Evolutionary conservation across 352 stramenopile genomes (phyloP).

Genomic region (Halophytophthora batemanensis): DNA sequence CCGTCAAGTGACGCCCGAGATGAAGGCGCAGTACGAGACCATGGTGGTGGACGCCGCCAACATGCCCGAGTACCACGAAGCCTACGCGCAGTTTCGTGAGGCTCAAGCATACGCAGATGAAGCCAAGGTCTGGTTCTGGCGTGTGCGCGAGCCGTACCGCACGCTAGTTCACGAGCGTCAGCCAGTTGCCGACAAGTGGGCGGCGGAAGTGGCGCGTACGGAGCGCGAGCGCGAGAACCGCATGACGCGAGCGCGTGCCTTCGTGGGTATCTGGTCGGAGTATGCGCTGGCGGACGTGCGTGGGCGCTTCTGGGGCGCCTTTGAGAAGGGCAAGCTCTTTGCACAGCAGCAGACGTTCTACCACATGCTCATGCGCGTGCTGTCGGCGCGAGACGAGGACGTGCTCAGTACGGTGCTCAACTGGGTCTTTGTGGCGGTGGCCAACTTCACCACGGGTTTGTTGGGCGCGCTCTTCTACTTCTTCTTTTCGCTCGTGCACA

Average conservation of each 20-base stretch:
- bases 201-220: slow-evolving; percentile 47
- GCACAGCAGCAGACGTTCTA: slow-evolving; percentile 88
- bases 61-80: slow-evolving; percentile 72
- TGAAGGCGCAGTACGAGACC: slow-evolving; percentile 71
- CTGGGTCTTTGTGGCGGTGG: slow-evolving; percentile 80
- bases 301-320: slow-evolving; percentile 74
- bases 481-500: slow-evolving; percentile 76
- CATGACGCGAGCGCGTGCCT: slow-evolving; percentile 78
- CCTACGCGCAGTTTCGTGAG: slow-evolving; percentile 48
- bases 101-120: slow-evolving; percentile 60
- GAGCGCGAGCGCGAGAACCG: slow-evolving; percentile 58
- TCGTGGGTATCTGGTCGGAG: slow-evolving; percentile 81
- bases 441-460: slow-evolving; percentile 88
- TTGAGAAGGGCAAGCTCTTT: slow-evolving; percentile 84
- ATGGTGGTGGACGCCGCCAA: slow-evolving; percentile 77
- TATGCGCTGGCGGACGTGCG: slow-evolving; percentile 77
- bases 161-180: slow-evolving; percentile 55
- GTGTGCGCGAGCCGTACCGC: slow-evolving; percentile 75
- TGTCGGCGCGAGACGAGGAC: slow-evolving; percentile 71
- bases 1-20: slow-evolving; percentile 60
- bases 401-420: slow-evolving; percentile 75
- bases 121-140: slow-evolving; percentile 87
- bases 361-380: slow-evolving; percentile 75
- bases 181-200: slow-evolving; percentile 54
- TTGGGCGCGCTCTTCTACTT: slow-evolving; percentile 84